phyloP scores from a whole-genome alignment of 495 filamentous ascomycete genomes.

The Articulospora tetracladia region DNA sequence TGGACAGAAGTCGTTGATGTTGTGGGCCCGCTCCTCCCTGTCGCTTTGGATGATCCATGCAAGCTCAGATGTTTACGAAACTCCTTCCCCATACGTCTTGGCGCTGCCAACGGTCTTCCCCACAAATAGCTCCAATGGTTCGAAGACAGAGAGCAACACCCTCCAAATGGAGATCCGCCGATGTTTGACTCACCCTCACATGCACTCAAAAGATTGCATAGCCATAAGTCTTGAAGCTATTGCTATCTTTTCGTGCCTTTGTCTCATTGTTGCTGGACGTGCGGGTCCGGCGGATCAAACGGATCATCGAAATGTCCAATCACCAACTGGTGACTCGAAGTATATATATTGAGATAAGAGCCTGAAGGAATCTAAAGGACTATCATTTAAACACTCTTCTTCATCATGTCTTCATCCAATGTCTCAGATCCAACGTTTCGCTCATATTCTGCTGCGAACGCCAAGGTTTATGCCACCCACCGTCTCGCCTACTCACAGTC shows the following conservation, averaged over 20 bases:
- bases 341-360: background rate
- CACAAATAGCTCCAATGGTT: background rate
- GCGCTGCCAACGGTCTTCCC: background rate
- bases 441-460: constrained; percentile 39
- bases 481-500: constrained; percentile 39
- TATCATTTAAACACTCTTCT: background rate
- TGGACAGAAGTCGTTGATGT: too few species aligned
- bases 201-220: too few species aligned
- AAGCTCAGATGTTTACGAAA: too few species aligned
- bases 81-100: background rate
- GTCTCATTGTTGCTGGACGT: background rate
- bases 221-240: too few species aligned
- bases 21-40: too few species aligned
- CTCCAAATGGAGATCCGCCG: too few species aligned
- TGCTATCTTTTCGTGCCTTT: background rate
- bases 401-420: background rate
- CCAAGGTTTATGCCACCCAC: constrained; percentile 36
- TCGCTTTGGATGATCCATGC: too few species aligned
- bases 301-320: background rate
- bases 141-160: too few species aligned
- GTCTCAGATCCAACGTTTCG: constrained; percentile 37
- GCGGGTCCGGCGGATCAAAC: background rate
- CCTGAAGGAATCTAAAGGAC: background rate
- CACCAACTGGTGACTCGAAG: background rate
- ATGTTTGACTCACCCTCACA: too few species aligned